These are phyloP conservation scores for Mesotaenium endlicherianum DNA, from an alignment of 139 green algal genomes.

Conservation along the genomic window DNA sequence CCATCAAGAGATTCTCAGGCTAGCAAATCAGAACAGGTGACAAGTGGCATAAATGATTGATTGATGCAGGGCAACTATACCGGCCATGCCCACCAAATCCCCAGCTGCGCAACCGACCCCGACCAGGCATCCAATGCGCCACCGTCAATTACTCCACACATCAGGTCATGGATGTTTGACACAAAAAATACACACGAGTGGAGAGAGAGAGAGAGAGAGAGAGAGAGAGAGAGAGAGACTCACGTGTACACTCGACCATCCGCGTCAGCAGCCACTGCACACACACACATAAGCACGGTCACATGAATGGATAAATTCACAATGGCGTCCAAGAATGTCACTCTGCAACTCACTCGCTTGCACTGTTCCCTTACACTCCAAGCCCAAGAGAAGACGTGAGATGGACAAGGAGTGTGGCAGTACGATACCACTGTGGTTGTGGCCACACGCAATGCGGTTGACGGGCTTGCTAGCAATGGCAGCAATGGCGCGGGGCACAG, in stretches of 20 bases:
- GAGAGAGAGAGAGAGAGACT: conserved; percentile 37
- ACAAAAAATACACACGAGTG: neutral
- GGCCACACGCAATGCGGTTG: conserved; percentile 68
- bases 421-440: conserved; percentile 75
- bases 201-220: neutral
- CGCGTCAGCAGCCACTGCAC: conserved; percentile 49
- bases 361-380: neutral
- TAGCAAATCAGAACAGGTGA: too few species aligned
- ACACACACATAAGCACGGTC: neutral
- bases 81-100: conserved; percentile 72
- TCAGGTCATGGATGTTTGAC: neutral
- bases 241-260: conserved; percentile 74
- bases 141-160: neutral
- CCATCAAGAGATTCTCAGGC: too few species aligned
- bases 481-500: conserved; percentile 68
- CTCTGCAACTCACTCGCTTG: too few species aligned
- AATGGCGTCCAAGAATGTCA: neutral
- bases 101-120: conserved; percentile 10
- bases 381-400: neutral
- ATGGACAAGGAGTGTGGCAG: neutral
- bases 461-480: conserved; percentile 62
- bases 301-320: neutral
- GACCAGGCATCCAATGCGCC: neutral
- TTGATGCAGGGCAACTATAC: too few species aligned
- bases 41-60: too few species aligned